A percentile compares a stretch with the other conserved stretches of the same genome.
phyloP scores from a whole-genome alignment of 306 rosid species.

The Prosopis cineraria region DNA sequence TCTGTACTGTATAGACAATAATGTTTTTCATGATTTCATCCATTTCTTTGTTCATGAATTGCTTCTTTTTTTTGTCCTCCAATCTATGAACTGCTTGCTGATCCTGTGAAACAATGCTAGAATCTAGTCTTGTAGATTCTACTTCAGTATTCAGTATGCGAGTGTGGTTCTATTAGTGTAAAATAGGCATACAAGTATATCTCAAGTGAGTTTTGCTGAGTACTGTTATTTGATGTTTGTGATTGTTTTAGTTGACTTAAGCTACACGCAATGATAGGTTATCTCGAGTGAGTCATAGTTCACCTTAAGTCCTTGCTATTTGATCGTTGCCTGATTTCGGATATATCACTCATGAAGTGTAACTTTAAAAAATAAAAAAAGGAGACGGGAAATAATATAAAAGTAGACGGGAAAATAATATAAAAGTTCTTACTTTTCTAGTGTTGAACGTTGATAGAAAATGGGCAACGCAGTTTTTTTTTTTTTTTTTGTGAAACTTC shows the following conservation, averaged over 20 bases:
- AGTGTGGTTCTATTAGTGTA: neutral
- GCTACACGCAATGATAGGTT: too few relatives aligned
- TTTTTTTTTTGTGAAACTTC: too few relatives aligned
- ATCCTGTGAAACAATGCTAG: neutral
- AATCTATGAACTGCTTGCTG: slow-evolving; percentile 16
- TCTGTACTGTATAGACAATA: slow-evolving; percentile 16
- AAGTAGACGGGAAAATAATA: neutral
- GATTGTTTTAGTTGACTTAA: neutral
- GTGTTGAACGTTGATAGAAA: neutral
- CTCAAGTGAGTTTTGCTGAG: neutral
- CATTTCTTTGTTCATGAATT: slow-evolving; percentile 23
- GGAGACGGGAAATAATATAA: neutral
- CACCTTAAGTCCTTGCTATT: neutral
- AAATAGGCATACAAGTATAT: neutral
- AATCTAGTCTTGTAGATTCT: neutral
- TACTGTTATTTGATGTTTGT: neutral
- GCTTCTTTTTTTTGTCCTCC: neutral
- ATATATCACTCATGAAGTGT: neutral
- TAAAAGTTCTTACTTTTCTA: neutral
- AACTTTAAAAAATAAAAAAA: neutral
- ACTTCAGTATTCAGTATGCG: neutral
- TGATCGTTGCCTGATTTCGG: neutral
- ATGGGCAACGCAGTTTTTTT: neutral
- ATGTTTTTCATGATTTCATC: slow-evolving; percentile 11
- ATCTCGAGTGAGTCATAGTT: neutral